Conservation (phyloP, 2,329 filamentous ascomycete species). For the Penicillium nordicum region DNA sequence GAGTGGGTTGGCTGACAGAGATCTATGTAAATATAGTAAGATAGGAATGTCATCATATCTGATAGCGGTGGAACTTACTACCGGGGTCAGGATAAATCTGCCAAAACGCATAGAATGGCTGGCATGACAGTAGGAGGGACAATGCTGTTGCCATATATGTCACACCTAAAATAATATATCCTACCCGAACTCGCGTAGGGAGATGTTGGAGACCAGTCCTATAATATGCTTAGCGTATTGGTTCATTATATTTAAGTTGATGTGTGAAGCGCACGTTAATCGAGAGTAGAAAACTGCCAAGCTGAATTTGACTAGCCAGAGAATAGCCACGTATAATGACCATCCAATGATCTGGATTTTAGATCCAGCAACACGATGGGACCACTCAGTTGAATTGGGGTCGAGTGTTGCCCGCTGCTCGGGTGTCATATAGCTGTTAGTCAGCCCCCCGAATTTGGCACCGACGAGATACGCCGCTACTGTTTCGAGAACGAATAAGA, state of each 20-base stretch:
- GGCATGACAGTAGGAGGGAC: constrained; percentile 52
- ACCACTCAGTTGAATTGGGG: constrained; percentile 45
- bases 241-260: neutral
- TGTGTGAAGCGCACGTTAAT: constrained; percentile 41
- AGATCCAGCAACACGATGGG: constrained; percentile 48
- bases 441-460: constrained; percentile 47
- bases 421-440: constrained; percentile 56
- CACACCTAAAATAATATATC: constrained; percentile 47
- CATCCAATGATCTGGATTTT: constrained; percentile 53
- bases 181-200: constrained; percentile 46
- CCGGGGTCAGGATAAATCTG: constrained; percentile 58
- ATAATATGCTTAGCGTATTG: neutral
- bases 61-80: constrained; percentile 37
- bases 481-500: constrained; percentile 50
- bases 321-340: constrained; percentile 51
- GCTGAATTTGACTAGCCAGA: constrained; percentile 53
- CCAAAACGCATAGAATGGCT: constrained; percentile 55
- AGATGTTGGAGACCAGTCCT: constrained; percentile 42
- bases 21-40: constrained; percentile 29
- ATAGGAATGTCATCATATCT: neutral
- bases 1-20: constrained; percentile 49
- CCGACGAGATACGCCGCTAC: constrained; percentile 48
- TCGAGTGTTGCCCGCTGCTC: constrained; percentile 47
- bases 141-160: constrained; percentile 50
- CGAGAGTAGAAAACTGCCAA: constrained; percentile 55